Evolutionary conservation across 495 filamentous ascomycete genomes (phyloP).

Genomic region (Podospora conica): DNA sequence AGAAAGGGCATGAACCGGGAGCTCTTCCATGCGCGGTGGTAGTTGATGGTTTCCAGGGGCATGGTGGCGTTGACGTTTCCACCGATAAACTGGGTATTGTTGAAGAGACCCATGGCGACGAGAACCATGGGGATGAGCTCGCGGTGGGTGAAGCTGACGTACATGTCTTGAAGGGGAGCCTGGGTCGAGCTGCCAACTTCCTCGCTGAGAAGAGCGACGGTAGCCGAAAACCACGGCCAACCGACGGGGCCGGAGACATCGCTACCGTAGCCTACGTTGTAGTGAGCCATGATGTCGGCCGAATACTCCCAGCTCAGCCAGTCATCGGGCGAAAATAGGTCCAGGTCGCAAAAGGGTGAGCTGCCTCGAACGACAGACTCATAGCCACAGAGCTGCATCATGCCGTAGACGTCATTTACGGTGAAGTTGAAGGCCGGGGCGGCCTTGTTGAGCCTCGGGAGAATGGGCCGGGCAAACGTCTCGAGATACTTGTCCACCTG

Average conservation of each 20-base stretch:
- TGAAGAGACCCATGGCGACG: constrained; percentile 46
- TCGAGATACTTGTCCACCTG: constrained; percentile 36
- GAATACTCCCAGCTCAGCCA: constrained; percentile 46
- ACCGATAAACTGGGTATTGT: constrained; percentile 41
- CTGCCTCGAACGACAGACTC: constrained; percentile 44
- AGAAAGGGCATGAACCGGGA: constrained; percentile 40
- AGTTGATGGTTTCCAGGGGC: constrained; percentile 42
- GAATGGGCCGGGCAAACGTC: constrained; percentile 40
- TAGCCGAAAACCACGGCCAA: constrained; percentile 44
- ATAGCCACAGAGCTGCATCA: constrained; percentile 47
- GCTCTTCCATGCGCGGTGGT: constrained; percentile 41
- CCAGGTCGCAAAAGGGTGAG: constrained; percentile 40
- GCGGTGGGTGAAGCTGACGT: constrained; percentile 46
- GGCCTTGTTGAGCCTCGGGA: constrained; percentile 34
- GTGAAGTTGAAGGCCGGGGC: constrained; percentile 44
- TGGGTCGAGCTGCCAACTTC: constrained; percentile 13
- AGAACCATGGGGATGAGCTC: constrained; percentile 44
- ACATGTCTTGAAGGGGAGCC: constrained; percentile 36
- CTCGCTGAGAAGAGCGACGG: constrained; percentile 30
- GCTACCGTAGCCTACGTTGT: constrained; percentile 45
- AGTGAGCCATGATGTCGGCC: constrained; percentile 42
- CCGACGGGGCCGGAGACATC: constrained; percentile 36
- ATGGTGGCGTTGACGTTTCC: constrained; percentile 41
- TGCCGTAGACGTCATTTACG: constrained; percentile 41
- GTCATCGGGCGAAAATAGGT: constrained; percentile 42